Evolutionary conservation across 257 asterid genomes (phyloP), one percentile per base, ranked within the genome.

Genomic region (Fraxinus quadrangulata): DNA sequence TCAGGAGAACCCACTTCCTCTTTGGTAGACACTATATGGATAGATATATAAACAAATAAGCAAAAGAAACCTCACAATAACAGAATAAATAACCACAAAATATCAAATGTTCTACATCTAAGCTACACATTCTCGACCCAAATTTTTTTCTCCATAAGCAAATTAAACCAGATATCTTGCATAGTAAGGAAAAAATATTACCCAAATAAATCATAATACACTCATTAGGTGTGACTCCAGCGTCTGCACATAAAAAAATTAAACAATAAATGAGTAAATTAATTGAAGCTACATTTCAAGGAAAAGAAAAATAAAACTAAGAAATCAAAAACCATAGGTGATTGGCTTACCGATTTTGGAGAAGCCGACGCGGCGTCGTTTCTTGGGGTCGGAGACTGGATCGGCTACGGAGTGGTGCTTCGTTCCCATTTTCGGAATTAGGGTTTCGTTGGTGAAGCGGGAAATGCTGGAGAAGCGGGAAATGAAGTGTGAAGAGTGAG

Each of bases 381-480:
- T 90, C 82, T 86, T 90, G 74, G 83, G 77, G 33, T 87, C 97
- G 67, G 87, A 13, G 71, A 80, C 56, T 23, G 87, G 86, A 72
- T 89, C 90, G 82, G 94, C 80, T 72, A 90, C 85, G 77, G 95
- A 83, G 39, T 88, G 88, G 75, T 91, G 90, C 90, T 92, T 94
- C 78, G 96, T 94, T 79, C 97, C 97, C 99, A 94, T 94, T 76
- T 59, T 59, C 76, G 79, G 81, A 74, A 82, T 87, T 92, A 90
- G 96, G 97, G 97, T 91, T 92, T 76, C 70, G 72, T 54, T 51
- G 77, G 79, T 56, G 88, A 75, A 85, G 96, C 94, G 94, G 98
- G 96, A 92, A 89, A 86, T 81, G 83, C 56, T 33, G 80, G 72
- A 67, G 82, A 83, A 87, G 97, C 98, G 98, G 97, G 98, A 92